Conservation (phyloP, 208 protist genomes). For the Leishmania major region DNA sequence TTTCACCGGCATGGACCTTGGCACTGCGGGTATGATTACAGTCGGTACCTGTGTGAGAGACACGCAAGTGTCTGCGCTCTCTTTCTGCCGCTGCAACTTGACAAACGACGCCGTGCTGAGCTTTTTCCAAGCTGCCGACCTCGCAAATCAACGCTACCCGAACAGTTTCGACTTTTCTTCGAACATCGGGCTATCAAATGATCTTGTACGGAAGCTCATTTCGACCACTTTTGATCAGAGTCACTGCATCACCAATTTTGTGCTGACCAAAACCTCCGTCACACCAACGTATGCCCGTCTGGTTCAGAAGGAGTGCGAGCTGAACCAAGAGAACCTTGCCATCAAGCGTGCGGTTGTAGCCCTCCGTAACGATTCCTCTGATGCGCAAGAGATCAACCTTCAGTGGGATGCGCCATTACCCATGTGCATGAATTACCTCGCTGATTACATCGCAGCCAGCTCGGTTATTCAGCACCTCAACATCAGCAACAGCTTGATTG, state of each 20-base stretch:
- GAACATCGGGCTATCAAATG: constrained; percentile 67
- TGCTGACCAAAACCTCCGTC: constrained; percentile 63
- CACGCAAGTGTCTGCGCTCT: constrained; percentile 44
- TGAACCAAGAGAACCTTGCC: constrained; percentile 70
- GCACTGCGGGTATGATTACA: constrained; percentile 40
- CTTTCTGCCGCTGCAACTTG: constrained; percentile 53
- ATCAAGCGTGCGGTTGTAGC: constrained; percentile 72
- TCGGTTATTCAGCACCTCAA: constrained; percentile 68
- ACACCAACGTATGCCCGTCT: constrained; percentile 37
- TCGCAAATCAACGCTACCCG: constrained; percentile 49
- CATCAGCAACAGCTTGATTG: constrained; percentile 72
- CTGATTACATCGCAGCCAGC: constrained; percentile 55
- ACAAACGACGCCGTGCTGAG: constrained; percentile 49
- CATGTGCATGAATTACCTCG: constrained; percentile 67
- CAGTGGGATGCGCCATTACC: constrained; percentile 73
- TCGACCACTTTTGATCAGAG: constrained; percentile 68
- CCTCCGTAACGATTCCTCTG: constrained; percentile 51
- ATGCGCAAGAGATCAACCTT: constrained; percentile 64
- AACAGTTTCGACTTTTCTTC: constrained; percentile 55
- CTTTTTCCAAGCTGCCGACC: constrained; percentile 51
- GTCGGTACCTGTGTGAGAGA: constrained; percentile 59
- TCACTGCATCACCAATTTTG: constrained; percentile 48
- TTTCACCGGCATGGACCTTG: constrained; percentile 55
- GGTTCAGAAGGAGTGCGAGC: constrained; percentile 67
- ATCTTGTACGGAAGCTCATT: constrained; percentile 40